Base-by-base conservation (phyloP, 2,329 filamentous ascomycete genomes). In the Diaporthe nobilis region DNA sequence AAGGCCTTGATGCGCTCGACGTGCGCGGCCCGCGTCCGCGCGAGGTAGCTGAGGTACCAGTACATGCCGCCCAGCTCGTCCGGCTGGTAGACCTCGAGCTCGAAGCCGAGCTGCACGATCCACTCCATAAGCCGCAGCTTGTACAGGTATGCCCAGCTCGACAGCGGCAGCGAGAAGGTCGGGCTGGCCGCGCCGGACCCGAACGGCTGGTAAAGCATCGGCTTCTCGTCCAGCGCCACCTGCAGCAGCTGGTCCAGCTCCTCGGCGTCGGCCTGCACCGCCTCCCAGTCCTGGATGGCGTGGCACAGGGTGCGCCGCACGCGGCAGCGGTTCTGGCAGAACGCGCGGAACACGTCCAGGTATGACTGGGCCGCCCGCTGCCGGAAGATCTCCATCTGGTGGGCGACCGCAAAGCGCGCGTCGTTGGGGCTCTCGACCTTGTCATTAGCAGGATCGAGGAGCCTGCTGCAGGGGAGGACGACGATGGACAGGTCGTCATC, bases 11-110 rank as follows among this genome's bases (percentile, higher is more conserved):
- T 95, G 72, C 94, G 90, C 79, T 95, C 92, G 34, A 94, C 85
- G 80, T 98, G 91, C 81, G 92, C 88, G 61, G 91, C 85, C 77
- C 93, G 88, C 73, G 93, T 91, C 81, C 92, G 90, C 81, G 94
- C 87, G 76, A 97, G 86, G 85, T 94, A 91, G 79, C 94, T 91
- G 77, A 98, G 86, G 82, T 98, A 95, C 92, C 94, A 97, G 83
- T 98, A 98, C 94, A 98, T 98, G 34, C 92, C 92, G 0, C 92
- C 90, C 13, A 97, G 88, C 83, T 99, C 97, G 82, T 98, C 94
- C 0, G 92, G 89, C 72, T 96, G 92, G 83, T 98, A 98, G 13
- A 98, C 91, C 58, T 96, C 93, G 17, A 98, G 92, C 84, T 99
- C 97, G 83, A 99, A 98, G 17, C 97, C 97, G 44, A 98, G 91